Base-by-base conservation (phyloP, 169 alveolate genomes). In the Eimeria praecox region DNA sequence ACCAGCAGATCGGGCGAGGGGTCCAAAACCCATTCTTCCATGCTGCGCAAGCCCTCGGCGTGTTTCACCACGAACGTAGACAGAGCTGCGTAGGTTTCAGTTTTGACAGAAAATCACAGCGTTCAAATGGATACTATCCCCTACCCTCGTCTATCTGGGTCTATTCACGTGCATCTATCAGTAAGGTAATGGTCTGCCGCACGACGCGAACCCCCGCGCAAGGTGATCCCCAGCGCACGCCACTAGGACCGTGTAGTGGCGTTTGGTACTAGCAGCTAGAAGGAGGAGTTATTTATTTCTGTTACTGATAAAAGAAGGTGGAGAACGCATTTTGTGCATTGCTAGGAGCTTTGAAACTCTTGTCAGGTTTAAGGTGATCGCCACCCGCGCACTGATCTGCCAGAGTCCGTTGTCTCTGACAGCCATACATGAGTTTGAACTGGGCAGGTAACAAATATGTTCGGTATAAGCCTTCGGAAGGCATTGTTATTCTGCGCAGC, bases 141-240 rank as follows among this genome's bases (percentile, higher is more conserved):
- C 33, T 1, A 6, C 9, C 14, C 12, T 52, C 20, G 52, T 54
- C 92, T 54, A 85, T 56, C 77, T n/a, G 59, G 16, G 30, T 56
- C 92, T 85, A 85, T 85, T 52, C 33, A 27, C 69, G 3, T 78
- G 89, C 30, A 49, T 22, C 92, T 85, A 85, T 85, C 92, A 9
- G 92, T 69, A 85, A 85, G 92, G 92, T 40, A 56, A 14, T 85
- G 49, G 73, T 85, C 92, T 30, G 77, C 77, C 90, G 38, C 90
- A 12, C 66, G 71, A 49, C 35, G 77, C 71, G 92, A 52, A 1
- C 54, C 73, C 56, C 85, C 85, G 85, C 85, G 52, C 46, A 35
- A 73, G 56, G 85, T 38, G 52, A 42, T 33, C 12, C 85, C 12
- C 85, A 20, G 85, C 4, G 49, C 54, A 4, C 16, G 56, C 38